phyloP scores from a whole-genome alignment of 2,329 filamentous ascomycete species.

The Pseudocercospora crystallina region DNA sequence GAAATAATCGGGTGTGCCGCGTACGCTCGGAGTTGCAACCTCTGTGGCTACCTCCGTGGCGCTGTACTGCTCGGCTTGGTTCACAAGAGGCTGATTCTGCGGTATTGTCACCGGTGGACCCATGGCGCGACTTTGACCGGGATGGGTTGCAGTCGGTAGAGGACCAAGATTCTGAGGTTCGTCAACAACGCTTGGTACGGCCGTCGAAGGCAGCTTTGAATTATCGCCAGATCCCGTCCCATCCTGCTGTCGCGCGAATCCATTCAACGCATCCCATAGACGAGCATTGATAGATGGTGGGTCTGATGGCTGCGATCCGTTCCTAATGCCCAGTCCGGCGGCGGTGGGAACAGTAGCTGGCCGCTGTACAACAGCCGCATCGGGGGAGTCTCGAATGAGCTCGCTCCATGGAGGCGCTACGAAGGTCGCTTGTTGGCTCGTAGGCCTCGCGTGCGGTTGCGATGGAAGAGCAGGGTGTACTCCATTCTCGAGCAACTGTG shows the following conservation, averaged over 20 bases:
- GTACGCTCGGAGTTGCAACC: conserved; percentile 47
- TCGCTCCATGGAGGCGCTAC: conserved; percentile 26
- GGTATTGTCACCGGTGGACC: conserved; percentile 33
- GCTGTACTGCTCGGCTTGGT: conserved; percentile 43
- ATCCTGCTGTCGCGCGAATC: conserved; percentile 36
- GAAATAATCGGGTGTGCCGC: conserved; percentile 42
- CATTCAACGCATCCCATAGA: conserved; percentile 37
- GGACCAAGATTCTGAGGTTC: conserved; percentile 12
- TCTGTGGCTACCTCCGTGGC: conserved; percentile 49
- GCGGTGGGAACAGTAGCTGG: background rate
- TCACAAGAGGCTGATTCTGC: conserved; percentile 12
- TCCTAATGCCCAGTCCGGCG: conserved; percentile 31
- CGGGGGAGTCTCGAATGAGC: conserved; percentile 17
- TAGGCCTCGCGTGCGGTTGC: conserved; percentile 8
- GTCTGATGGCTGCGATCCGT: conserved; percentile 12
- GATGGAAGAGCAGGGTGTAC: background rate
- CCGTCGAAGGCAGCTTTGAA: conserved; percentile 25
- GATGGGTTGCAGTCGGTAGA: no score
- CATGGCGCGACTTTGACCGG: conserved; percentile 18
- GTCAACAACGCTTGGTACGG: conserved; percentile 31
- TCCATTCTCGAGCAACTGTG: no score
- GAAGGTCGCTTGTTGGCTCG: conserved; percentile 9
- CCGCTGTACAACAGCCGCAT: conserved; percentile 8
- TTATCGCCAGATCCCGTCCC: conserved; percentile 23
- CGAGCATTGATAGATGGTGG: conserved; percentile 32